Base-by-base conservation (phyloP, 306 rosid species). In the Benincasa hispida region DNA sequence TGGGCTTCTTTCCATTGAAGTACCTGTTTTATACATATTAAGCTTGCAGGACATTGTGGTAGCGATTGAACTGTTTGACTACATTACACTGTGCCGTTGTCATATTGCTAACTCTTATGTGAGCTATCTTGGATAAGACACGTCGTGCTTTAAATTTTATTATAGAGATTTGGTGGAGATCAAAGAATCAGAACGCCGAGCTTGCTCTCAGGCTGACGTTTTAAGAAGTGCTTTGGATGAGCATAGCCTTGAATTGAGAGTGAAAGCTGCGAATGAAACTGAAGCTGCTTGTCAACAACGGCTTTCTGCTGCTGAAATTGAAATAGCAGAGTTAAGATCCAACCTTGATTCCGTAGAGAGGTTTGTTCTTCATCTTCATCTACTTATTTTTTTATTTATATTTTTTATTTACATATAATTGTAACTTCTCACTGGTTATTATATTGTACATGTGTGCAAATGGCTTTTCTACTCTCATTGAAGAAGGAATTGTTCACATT, bases 191-290 rank as follows among this genome's bases (percentile, higher is more conserved):
- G 96, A 91, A 79, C 80, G 85, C 73, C 88, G 82, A 82, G 99
- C 95, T 69, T 77, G 60, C 74, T 53, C 90, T 72, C 99, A 90
- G 81, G 95, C 93, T 70, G 91, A 85, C 70, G 80, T 86, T 63
- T 82, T 90, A 81, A 86, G 84, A 88, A 92, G 83, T 82, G 97
- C 99, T 77, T 87, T 92, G 78, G 97, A 91, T 57, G 99, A 94
- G 74, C 99, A 94, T 86, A 82, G 97, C 79, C 82, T 94, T 54
- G 97, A 91, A 83, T 82, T 94, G 81, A 86, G 98, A 81, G 97
- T 94, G 77, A 89, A 84, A 90, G 98, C 98, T 82, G 98, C 98
- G 63, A 84, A 87, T 77, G 98, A 94, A 89, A 93, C 96, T 79
- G 98, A 90, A 86, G 91, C 92, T 84, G 98, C 97, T 65, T 91